Evolutionary conservation across 2,329 filamentous ascomycete genomes (phyloP), one percentile per base, ranked within the genome.

Genomic region (Botrytis medusae): DNA sequence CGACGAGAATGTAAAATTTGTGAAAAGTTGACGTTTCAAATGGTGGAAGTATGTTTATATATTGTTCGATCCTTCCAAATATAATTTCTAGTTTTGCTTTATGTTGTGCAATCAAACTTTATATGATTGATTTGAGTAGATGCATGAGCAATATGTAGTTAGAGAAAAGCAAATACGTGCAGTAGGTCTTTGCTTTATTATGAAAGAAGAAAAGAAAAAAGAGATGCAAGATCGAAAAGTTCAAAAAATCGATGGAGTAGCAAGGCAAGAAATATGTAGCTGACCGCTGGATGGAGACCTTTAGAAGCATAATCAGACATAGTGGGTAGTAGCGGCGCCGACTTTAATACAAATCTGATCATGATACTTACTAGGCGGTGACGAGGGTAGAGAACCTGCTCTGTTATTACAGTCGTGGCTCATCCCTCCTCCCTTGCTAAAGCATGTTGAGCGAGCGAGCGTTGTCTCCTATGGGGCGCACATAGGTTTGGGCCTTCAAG

Each of bases 381-480:
- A 68, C 71, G 71, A 72, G 61, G 70, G 22, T 72, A 18, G 69
- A 72, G 69, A 65, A 57, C 46, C 29, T 71, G 60, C 70, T 68
- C 44, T 71, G 48, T 60, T 22, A 72, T 68, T 59, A 44, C 62
- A 68, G 71, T 68, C 71, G 51, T 72, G 71, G 71, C 71, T 72
- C 71, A 68, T 72, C 51, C 62, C 71, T 68, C 71, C 71, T 68
- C 71, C 71, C 71, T 68, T 67, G 70, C 61, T 72, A 72, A 72
- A 34, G 46, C 70, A 61, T 72, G 70, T 64, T 65, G 51, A 57
- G 51, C 51, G 69, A 72, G 70, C 70, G 69, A 72, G 70, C 70
- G 70, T 72, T 72, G 70, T 72, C 61, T 40, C 37, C 37, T 68
- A 68, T 67, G 71, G 71, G 48, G 71, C 71, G 51, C 44, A 68